phyloP scores from a whole-genome alignment of 768 basidiomycete genomes.

The Naganishia kalamii region DNA sequence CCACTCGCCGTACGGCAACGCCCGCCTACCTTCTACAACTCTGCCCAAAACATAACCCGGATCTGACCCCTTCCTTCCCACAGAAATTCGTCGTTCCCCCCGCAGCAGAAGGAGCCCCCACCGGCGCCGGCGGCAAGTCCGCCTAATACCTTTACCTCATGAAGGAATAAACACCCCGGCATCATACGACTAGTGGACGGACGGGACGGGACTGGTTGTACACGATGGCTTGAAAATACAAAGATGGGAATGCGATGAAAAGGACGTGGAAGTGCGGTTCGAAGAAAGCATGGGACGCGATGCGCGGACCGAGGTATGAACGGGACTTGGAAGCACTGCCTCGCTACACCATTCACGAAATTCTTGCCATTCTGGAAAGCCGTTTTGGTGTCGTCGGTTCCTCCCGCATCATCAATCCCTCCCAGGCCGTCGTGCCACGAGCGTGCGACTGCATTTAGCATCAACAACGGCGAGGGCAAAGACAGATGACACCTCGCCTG shows the following conservation, averaged over 20 bases:
- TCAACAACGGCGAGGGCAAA: no score
- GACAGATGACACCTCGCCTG: no score
- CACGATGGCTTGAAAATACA: slow-evolving; percentile 1
- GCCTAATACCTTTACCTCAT: neutral
- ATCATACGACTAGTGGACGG: neutral
- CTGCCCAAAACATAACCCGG: no score
- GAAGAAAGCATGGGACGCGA: neutral
- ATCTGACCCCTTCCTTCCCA: neutral
- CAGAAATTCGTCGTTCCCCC: slow-evolving; percentile 8
- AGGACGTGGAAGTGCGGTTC: neutral
- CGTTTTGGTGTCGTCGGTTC: no score
- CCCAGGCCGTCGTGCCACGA: no score
- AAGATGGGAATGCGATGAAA: neutral
- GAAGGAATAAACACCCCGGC: neutral
- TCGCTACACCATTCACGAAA: no score
- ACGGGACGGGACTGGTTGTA: slow-evolving; percentile 9
- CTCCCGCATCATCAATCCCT: no score
- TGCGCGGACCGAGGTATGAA: neutral
- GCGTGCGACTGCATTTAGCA: no score
- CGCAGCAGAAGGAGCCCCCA: neutral
- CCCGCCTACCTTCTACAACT: no score
- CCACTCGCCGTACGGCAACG: no score
- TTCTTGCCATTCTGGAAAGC: no score
- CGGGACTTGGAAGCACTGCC: no score
- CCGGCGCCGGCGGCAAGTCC: slow-evolving; percentile 6